These are phyloP conservation scores for Juglanconis oblonga DNA, from an alignment of 2,329 filamentous ascomycete genomes.

Conservation along the genomic window DNA sequence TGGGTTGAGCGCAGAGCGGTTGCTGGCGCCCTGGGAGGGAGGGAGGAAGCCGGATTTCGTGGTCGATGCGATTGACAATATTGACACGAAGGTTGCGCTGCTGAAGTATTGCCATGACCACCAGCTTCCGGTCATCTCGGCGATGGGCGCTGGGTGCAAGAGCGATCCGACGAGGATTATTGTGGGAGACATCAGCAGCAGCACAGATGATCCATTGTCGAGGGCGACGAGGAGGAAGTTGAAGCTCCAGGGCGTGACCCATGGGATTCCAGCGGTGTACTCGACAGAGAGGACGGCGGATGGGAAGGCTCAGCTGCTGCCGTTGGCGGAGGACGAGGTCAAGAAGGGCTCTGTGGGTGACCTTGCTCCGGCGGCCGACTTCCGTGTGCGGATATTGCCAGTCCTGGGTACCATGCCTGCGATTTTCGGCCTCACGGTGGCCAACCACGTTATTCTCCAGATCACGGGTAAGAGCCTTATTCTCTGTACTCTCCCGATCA, in stretches of 20 bases:
- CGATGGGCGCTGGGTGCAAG: slow-evolving; percentile 96
- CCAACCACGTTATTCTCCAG: slow-evolving; percentile 87
- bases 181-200: slow-evolving; percentile 86
- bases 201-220: slow-evolving; percentile 85
- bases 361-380: slow-evolving; percentile 84
- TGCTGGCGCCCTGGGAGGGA: slow-evolving; percentile 66
- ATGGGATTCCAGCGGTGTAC: slow-evolving; percentile 87
- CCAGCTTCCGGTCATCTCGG: slow-evolving; percentile 78
- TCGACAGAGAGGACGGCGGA: slow-evolving; percentile 87
- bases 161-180: slow-evolving; percentile 79
- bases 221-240: slow-evolving; percentile 77
- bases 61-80: slow-evolving; percentile 98
- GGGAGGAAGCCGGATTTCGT: slow-evolving; percentile 75
- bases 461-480: slow-evolving; percentile 49
- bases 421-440: slow-evolving; percentile 86
- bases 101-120: slow-evolving; percentile 83
- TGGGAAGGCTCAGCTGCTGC: slow-evolving; percentile 86
- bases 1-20: slow-evolving; percentile 57
- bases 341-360: slow-evolving; percentile 82
- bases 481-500: neutral
- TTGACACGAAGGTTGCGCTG: slow-evolving; percentile 90
- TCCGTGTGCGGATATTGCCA: slow-evolving; percentile 89
- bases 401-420: slow-evolving; percentile 97
- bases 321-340: slow-evolving; percentile 84
- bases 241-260: slow-evolving; percentile 72